Evolutionary conservation across 495 filamentous ascomycete genomes (phyloP).

Genomic region (Podospora sp.): DNA sequence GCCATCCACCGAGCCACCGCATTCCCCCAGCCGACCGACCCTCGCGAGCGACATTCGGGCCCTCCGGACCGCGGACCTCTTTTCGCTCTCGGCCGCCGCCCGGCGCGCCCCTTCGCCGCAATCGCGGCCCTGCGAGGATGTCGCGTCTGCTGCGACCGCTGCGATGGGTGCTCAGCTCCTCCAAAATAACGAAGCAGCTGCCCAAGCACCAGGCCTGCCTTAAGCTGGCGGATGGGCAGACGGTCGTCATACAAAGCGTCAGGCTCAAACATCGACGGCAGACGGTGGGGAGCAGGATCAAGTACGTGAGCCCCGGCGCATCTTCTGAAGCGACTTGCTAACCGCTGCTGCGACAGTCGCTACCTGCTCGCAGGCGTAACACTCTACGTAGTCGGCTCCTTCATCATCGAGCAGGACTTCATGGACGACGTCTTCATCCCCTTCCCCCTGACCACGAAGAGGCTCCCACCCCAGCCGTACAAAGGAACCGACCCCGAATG

Average conservation of each 20-base stretch:
- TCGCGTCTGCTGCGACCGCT: slow-evolving; percentile 38
- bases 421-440: slow-evolving; percentile 65
- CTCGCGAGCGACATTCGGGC: neutral
- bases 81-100: slow-evolving; percentile 36
- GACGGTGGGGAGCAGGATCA: slow-evolving; percentile 2
- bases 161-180: slow-evolving; percentile 25
- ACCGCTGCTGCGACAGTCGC: neutral
- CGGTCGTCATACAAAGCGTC: slow-evolving; percentile 39
- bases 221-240: slow-evolving; percentile 23
- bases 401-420: slow-evolving; percentile 22
- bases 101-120: slow-evolving; percentile 34
- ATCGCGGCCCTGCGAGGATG: slow-evolving; percentile 33
- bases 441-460: slow-evolving; percentile 53
- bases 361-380: neutral
- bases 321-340: neutral
- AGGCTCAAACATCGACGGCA: slow-evolving; percentile 30
- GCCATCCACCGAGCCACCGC: neutral
- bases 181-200: slow-evolving; percentile 9
- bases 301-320: neutral
- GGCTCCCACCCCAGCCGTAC: slow-evolving; percentile 52
- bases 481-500: slow-evolving; percentile 69
- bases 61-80: neutral
- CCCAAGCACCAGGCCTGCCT: slow-evolving; percentile 2
- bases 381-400: neutral
- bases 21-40: neutral